phyloP scores from a whole-genome alignment of 2,329 filamentous ascomycete species.

The Cyphellophora europaea region DNA sequence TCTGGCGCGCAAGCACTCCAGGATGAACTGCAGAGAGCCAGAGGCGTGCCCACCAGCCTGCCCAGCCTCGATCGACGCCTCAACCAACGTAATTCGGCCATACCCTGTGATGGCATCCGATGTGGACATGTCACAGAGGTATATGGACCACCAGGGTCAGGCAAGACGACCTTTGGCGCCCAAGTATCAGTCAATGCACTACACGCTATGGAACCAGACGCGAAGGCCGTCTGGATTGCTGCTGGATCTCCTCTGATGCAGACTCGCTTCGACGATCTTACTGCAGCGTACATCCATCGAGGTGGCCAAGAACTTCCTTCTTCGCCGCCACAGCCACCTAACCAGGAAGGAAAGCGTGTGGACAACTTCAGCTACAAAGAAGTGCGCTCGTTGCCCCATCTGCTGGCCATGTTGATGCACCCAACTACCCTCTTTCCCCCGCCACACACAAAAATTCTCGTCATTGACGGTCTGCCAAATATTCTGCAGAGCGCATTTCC shows the following conservation, averaged over 20 bases:
- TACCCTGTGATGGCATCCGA: constrained; percentile 21
- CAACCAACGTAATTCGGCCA: constrained; percentile 1
- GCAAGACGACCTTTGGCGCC: constrained; percentile 73
- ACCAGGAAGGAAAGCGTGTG: constrained; percentile 7
- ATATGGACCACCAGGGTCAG: constrained; percentile 76
- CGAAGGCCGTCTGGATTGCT: constrained; percentile 66
- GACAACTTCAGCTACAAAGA: constrained; percentile 57
- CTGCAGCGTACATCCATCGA: constrained; percentile 20
- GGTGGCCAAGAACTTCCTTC: constrained; percentile 3
- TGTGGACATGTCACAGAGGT: constrained; percentile 76
- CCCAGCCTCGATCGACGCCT: constrained; percentile 36
- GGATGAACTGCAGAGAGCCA: constrained; percentile 9
- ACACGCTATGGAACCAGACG: constrained; percentile 37
- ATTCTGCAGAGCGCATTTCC: constrained; percentile 65
- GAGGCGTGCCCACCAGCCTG: constrained; percentile 47
- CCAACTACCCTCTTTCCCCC: constrained; percentile 58
- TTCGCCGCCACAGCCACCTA: constrained; percentile 1
- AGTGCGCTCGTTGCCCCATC: constrained; percentile 49
- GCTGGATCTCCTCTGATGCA: constrained; percentile 40
- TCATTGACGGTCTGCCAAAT: constrained; percentile 70
- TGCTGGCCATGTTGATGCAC: constrained; percentile 63
- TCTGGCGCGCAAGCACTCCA: constrained; percentile 63
- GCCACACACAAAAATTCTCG: constrained; percentile 53
- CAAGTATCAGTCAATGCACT: constrained; percentile 60
- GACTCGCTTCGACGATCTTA: constrained; percentile 39